Conservation (phyloP, 106 monocot genomes). For the Platanthera guangdongensis region DNA sequence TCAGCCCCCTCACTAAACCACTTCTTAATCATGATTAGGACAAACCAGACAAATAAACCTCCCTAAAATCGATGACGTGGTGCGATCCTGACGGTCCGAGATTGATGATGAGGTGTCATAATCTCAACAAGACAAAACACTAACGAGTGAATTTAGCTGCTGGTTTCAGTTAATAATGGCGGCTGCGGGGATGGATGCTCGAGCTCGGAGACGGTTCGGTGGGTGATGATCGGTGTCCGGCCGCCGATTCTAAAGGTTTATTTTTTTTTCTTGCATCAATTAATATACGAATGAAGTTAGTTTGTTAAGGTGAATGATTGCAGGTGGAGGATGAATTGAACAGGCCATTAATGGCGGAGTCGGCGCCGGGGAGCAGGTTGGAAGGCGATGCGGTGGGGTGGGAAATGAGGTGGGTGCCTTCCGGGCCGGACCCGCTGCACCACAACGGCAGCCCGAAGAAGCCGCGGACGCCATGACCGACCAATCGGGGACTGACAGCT, state of each 20-base stretch:
- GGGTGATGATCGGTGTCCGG: not conserved
- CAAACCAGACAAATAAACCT: too few species aligned
- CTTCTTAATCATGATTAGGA: too few species aligned
- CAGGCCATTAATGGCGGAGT: slow-evolving; percentile 6
- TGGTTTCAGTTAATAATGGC: not conserved
- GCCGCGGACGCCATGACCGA: slow-evolving; percentile 39
- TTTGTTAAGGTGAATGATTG: not conserved
- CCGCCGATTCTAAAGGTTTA: not conserved
- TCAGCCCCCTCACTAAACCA: too few species aligned
- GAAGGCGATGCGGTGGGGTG: slow-evolving; percentile 12
- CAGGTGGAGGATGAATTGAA: slow-evolving; percentile 6
- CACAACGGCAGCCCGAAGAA: slow-evolving; percentile 47
- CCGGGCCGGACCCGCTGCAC: slow-evolving; percentile 61
- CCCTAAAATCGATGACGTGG: too few species aligned
- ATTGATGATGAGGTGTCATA: too few species aligned
- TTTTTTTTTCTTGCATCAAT: not conserved
- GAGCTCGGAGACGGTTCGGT: not conserved
- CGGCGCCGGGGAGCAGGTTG: not conserved
- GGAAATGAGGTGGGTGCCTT: slow-evolving; percentile 47
- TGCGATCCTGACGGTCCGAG: too few species aligned
- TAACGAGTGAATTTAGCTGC: not conserved
- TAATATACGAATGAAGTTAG: not conserved
- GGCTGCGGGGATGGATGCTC: not conserved
- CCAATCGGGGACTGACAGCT: not conserved
- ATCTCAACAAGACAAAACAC: too few species aligned